Conservation (phyloP, 306 rosid species). For the Prunus campanulata region DNA sequence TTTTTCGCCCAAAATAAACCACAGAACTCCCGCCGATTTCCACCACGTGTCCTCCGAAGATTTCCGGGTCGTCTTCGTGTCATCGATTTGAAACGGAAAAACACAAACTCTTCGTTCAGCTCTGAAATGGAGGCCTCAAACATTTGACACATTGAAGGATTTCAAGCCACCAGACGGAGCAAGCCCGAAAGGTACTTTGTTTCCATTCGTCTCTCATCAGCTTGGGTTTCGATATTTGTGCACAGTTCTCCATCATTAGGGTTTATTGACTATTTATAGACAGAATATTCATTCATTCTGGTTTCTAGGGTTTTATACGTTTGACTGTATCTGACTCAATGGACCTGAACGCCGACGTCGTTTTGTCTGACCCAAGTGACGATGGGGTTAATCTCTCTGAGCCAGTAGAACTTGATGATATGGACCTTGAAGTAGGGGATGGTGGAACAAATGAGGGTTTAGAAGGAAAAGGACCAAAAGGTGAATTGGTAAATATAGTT, state of each 20-base stretch:
- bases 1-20: too few relatives aligned
- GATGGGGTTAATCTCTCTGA: constrained; percentile 26
- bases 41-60: constrained; percentile 28
- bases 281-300: not conserved
- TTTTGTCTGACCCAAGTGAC: constrained; percentile 34
- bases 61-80: not conserved
- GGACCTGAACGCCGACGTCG: constrained; percentile 49
- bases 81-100: constrained; percentile 2
- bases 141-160: not conserved
- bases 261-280: constrained; percentile 1
- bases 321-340: constrained; percentile 29
- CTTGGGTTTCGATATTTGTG: not conserved
- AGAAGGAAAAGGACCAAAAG: constrained; percentile 5
- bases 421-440: not conserved
- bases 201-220: not conserved
- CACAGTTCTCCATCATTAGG: constrained; percentile 13
- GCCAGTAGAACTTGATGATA: constrained; percentile 6
- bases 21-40: not conserved
- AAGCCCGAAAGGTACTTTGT: constrained; percentile 21
- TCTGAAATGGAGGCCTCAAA: constrained; percentile 8
- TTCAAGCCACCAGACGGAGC: not conserved
- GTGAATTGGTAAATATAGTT: constrained; percentile 12
- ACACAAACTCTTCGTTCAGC: not conserved
- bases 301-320: constrained; percentile 41
- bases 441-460: constrained; percentile 23